Evolutionary conservation across 2,329 filamentous ascomycete species (phyloP).

Genomic region (Pseudocercospora fijiensis): DNA sequence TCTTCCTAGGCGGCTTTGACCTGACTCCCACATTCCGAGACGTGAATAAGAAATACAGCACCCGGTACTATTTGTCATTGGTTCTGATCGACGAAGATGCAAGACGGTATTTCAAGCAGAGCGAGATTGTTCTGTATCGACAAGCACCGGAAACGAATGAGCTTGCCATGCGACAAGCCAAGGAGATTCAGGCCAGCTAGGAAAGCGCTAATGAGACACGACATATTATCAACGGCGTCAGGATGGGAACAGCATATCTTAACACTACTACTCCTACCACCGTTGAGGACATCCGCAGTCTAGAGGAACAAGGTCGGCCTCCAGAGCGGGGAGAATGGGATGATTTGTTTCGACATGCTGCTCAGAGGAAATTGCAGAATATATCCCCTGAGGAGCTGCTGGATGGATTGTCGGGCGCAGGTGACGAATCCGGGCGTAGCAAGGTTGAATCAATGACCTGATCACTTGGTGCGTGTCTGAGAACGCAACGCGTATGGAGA

Average conservation of each 20-base stretch:
- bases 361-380: conserved; percentile 20
- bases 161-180: conserved; percentile 50
- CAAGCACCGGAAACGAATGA: conserved; percentile 60
- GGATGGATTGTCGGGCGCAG: background rate
- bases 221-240: conserved; percentile 25
- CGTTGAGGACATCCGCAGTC: background rate
- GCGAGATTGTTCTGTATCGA: conserved; percentile 93
- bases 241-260: background rate
- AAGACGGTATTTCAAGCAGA: conserved; percentile 97
- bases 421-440: background rate
- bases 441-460: background rate
- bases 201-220: conserved; percentile 35
- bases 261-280: background rate
- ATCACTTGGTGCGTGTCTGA: background rate
- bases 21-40: conserved; percentile 97
- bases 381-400: background rate
- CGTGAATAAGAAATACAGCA: conserved; percentile 99
- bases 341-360: conserved; percentile 16
- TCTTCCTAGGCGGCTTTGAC: conserved; percentile 97
- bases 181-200: conserved; percentile 42
- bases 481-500: background rate
- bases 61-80: conserved; percentile 92
- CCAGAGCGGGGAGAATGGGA: conserved; percentile 21
- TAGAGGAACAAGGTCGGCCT: conserved; percentile 1
- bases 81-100: conserved; percentile 71